Evolutionary conservation across 1,284 basidiomycete species (phyloP).

Genomic region (Ceratobasidium sp.): DNA sequence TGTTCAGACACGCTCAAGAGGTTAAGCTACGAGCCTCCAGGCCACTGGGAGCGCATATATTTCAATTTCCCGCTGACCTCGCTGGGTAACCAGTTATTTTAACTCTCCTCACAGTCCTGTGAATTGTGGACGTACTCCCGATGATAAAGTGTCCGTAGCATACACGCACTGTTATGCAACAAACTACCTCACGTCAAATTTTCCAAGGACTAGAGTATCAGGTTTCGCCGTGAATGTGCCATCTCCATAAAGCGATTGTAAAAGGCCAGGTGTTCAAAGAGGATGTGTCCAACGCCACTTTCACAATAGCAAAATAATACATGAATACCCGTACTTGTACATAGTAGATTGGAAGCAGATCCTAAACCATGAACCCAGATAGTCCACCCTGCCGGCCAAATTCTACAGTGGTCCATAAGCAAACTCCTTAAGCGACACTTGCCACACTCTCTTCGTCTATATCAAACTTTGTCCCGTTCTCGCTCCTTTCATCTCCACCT

Average conservation of each 20-base stretch:
- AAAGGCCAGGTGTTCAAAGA: not conserved
- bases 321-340: not conserved
- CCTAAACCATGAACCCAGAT: not conserved
- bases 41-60: too few relatives aligned
- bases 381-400: not conserved
- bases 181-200: too few relatives aligned
- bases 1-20: too few relatives aligned
- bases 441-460: slow-evolving; percentile 23
- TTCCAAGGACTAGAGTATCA: too few relatives aligned
- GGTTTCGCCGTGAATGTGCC: too few relatives aligned
- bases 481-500: slow-evolving; percentile 45
- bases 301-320: not conserved
- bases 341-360: not conserved
- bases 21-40: too few relatives aligned
- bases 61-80: too few relatives aligned
- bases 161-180: too few relatives aligned
- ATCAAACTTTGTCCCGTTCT: slow-evolving; percentile 17
- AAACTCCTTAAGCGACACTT: not conserved
- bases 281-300: not conserved
- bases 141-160: too few relatives aligned
- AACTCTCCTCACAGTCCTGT: too few relatives aligned
- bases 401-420: not conserved
- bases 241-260: not conserved
- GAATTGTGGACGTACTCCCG: too few relatives aligned
- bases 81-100: too few relatives aligned